Percentiles rank a stretch among this genome's conserved stretches.
Evolutionary conservation across 2,329 filamentous ascomycete genomes (phyloP).

Genomic region (Xylaria sp.): DNA sequence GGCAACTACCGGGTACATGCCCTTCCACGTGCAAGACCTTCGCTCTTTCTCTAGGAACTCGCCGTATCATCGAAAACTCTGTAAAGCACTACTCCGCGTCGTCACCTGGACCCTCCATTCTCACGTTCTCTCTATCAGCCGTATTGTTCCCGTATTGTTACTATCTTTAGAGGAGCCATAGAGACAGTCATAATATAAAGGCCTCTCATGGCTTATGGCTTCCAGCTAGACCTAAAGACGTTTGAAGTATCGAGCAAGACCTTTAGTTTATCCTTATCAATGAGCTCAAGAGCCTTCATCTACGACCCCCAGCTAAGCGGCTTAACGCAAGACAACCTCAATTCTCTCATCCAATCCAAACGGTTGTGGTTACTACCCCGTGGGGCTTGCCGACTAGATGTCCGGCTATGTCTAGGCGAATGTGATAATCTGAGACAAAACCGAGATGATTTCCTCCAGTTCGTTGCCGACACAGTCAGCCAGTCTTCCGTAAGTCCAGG

Average conservation of each 20-base stretch:
- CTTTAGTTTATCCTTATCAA: conserved; percentile 37
- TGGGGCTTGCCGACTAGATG: conserved; percentile 45
- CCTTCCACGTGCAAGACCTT: neutral
- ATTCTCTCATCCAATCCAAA: conserved; percentile 41
- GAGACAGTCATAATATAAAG: conserved; percentile 3
- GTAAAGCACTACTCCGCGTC: neutral
- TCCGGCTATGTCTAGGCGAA: conserved; percentile 37
- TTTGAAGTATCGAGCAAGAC: conserved; percentile 41
- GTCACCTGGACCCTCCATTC: neutral
- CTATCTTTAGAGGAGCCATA: neutral
- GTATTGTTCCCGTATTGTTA: neutral
- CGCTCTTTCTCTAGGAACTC: conserved; percentile 24
- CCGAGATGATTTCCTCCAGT: conserved; percentile 40
- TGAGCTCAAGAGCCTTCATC: conserved; percentile 43
- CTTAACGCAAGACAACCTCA: conserved; percentile 35
- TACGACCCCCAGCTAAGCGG: conserved; percentile 35
- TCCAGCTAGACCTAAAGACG: conserved; percentile 43
- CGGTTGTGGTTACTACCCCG: conserved; percentile 46
- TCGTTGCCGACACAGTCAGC: conserved; percentile 43
- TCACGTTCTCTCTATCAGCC: neutral
- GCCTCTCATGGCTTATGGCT: conserved; percentile 40
- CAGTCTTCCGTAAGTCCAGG: conserved; percentile 42
- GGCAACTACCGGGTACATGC: too few relatives aligned
- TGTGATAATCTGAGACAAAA: conserved; percentile 23
- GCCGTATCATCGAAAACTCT: neutral